A percentile compares a stretch with the other conserved stretches of the same genome.
Conservation (phyloP, 2,329 filamentous ascomycete species). For the Colletotrichum zoysiae region DNA sequence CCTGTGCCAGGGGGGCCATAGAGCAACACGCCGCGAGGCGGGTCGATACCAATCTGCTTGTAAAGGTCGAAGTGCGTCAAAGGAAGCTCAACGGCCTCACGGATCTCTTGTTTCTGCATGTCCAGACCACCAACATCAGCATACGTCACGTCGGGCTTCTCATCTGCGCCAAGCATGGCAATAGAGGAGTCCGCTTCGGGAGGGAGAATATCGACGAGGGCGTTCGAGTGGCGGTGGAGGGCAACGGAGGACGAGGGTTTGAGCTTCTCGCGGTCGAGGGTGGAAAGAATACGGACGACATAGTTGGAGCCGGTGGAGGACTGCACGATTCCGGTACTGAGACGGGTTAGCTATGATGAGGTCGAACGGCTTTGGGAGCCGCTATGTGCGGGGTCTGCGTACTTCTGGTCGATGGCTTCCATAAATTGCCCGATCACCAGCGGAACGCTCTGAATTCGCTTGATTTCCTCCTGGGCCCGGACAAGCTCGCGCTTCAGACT, state of each 20-base stretch:
- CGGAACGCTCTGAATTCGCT: slow-evolving; percentile 98
- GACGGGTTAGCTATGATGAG: slow-evolving; percentile 22
- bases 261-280: slow-evolving; percentile 96
- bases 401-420: slow-evolving; percentile 99
- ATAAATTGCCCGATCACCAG: slow-evolving; percentile 99
- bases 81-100: slow-evolving; percentile 96
- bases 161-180: slow-evolving; percentile 94
- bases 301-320: slow-evolving; percentile 99
- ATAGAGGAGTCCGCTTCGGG: slow-evolving; percentile 99
- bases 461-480: slow-evolving; percentile 98
- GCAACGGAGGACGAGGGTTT: slow-evolving; percentile 98
- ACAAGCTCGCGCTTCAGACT: slow-evolving; percentile 98
- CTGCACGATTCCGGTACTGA: slow-evolving; percentile 97
- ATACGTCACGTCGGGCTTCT: slow-evolving; percentile 99
- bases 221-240: slow-evolving; percentile 97
- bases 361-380: not conserved
- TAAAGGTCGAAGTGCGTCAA: slow-evolving; percentile 98
- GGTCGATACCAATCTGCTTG: slow-evolving; percentile 99
- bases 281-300: slow-evolving; percentile 97
- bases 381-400: slow-evolving; percentile 50
- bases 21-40: slow-evolving; percentile 93
- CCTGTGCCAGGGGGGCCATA: slow-evolving; percentile 78
- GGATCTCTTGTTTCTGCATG: slow-evolving; percentile 99
- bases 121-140: slow-evolving; percentile 97
- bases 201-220: slow-evolving; percentile 97